A percentile compares a stretch with the other conserved stretches of the same genome.
Evolutionary conservation across 1,284 basidiomycete species (phyloP).

Genomic region (Flammula alnicola): DNA sequence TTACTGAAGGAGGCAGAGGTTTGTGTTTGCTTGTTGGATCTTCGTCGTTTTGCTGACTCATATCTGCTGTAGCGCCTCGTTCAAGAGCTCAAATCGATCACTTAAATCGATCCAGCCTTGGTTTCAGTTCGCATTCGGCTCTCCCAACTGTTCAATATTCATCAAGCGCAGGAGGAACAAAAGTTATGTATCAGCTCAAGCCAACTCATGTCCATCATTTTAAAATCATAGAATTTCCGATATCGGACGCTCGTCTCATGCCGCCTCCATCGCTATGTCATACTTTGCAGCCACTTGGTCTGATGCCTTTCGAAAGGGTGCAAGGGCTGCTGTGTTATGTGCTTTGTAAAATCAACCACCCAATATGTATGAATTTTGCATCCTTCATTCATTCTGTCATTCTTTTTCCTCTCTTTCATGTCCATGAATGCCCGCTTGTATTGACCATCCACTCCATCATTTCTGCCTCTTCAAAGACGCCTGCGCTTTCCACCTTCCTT

Average conservation of each 20-base stretch:
- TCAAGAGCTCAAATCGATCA: constrained; percentile 20
- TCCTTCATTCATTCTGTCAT: not conserved
- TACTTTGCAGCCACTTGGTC: constrained; percentile 12
- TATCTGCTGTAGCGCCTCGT: constrained; percentile 18
- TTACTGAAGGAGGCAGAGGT: constrained; percentile 56
- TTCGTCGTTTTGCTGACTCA: not conserved
- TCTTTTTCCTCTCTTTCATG: constrained; percentile 9
- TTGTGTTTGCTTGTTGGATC: not conserved
- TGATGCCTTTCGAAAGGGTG: not conserved
- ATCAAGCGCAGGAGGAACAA: not conserved
- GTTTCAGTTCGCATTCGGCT: no score
- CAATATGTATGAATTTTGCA: constrained; percentile 19
- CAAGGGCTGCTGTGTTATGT: constrained; percentile 21
- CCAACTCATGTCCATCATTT: constrained; percentile 6
- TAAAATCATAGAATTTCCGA: constrained; percentile 3
- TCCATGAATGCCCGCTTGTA: constrained; percentile 1
- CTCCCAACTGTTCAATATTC: no score
- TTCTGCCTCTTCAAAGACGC: not conserved
- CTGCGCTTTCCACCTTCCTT: not conserved
- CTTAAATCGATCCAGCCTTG: no score
- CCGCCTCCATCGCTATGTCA: constrained; percentile 18
- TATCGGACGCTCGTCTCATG: constrained; percentile 5
- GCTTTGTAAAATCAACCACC: constrained; percentile 21
- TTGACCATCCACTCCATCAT: not conserved
- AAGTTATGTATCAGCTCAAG: constrained; percentile 4